Conservation (phyloP, 352 stramenopile species). For the Phytophthora chlamydospora region DNA sequence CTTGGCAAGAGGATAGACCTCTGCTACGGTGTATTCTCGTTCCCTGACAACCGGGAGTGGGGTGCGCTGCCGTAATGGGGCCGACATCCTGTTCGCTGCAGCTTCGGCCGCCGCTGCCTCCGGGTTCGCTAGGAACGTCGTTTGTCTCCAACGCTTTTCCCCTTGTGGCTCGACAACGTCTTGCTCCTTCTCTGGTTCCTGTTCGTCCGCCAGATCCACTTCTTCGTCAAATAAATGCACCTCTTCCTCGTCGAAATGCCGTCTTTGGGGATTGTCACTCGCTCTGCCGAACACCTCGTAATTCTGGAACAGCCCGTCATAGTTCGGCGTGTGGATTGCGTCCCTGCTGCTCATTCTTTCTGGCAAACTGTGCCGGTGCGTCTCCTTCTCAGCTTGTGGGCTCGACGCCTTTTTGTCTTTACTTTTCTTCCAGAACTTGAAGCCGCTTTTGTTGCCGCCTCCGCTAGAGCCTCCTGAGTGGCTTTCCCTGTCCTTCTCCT, state of each 20-base stretch:
- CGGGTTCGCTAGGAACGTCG: constrained; percentile 28
- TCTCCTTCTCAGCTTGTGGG: constrained; percentile 7
- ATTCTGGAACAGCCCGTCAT: constrained; percentile 48
- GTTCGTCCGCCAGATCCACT: constrained; percentile 9
- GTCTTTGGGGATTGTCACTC: constrained; percentile 11
- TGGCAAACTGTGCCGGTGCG: constrained; percentile 17
- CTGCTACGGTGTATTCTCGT: constrained; percentile 19
- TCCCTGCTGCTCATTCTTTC: constrained; percentile 10
- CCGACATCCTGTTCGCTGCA: constrained; percentile 12
- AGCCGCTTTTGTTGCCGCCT: constrained; percentile 9
- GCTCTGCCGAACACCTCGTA: constrained; percentile 28
- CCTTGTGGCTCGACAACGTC: constrained; percentile 12
- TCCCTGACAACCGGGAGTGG: neutral
- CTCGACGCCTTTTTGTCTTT: constrained; percentile 8
- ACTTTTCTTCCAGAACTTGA: constrained; percentile 36
- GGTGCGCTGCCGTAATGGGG: neutral
- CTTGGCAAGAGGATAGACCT: constrained; percentile 32
- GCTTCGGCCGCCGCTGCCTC: constrained; percentile 31
- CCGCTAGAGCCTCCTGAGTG: constrained; percentile 21
- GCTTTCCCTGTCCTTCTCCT: constrained; percentile 22
- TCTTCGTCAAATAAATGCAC: neutral
- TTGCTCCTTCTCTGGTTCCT: constrained; percentile 30
- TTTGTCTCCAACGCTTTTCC: constrained; percentile 28
- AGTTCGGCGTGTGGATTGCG: constrained; percentile 38
- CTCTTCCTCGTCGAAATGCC: neutral